Base-by-base conservation (phyloP, 495 filamentous ascomycete species). In the Podospora pseudoanserina region DNA sequence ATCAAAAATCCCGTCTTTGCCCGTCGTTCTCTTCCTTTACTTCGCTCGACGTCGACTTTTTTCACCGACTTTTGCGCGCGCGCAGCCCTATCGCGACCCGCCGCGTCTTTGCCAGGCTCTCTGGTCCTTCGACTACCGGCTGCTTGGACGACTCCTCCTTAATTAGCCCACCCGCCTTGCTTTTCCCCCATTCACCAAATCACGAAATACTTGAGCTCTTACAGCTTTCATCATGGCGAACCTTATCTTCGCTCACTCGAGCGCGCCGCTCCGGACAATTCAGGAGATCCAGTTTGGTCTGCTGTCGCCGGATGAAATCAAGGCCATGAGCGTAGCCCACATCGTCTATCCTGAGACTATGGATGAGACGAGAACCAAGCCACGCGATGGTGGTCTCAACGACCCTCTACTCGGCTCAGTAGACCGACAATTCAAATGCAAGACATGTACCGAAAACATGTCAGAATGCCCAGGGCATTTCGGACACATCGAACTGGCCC, bases 221-320 rank as follows among this genome's bases (percentile, higher is more conserved):
- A 63, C 49, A 57, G 32, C 58, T 59, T 32, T 64, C 73, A 93
- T 75, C 75, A 98, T 97, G 95, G 88, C 93, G 85, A 95, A 96
- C 82, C 89, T 97, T 73, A 90, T 89, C 75, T 97, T 97, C 72
- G 86, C 90, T 66, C 90, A 92, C 77, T 98, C 95, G 72, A 93
- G 92, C 84, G 95, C 95, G 87, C 92, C 93, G 73, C 83, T 97
- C 86, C 92, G 93, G 83, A 92, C 90, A 66, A 92, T 99, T 70
- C 88, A 96, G 85, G 95, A 98, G 86, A 96, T 99, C 70, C 96
- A 98, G 82, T 99, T 99, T 79, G 95, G 95, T 73, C 88, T 99
- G 68, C 83, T 97, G 74, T 94, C 93, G 19, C 95, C 96, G 1
- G 94, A 98, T 76, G 96, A 99, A 79, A 96, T 97, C 81, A 98